Percentiles rank a stretch among this genome's conserved stretches.
Conservation (phyloP, 2,329 filamentous ascomycete species). For the Conoideocrella luteorostrata region DNA sequence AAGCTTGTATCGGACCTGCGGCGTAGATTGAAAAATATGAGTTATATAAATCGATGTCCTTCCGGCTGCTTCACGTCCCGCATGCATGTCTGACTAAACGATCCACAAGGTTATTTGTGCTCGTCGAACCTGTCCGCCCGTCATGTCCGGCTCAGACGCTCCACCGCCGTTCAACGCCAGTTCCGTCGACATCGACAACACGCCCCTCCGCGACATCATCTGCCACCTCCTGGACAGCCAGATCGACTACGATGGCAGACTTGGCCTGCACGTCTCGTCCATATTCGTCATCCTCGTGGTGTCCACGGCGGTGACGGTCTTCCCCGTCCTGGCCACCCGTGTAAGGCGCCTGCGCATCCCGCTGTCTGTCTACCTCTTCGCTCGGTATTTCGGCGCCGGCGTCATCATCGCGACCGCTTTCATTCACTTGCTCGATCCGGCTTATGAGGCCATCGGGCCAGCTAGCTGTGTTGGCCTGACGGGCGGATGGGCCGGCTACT, state of each 20-base stretch:
- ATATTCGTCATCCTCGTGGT: slow-evolving; percentile 83
- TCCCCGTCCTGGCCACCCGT: slow-evolving; percentile 65
- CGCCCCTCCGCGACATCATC: slow-evolving; percentile 26
- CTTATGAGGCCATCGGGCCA: slow-evolving; percentile 58
- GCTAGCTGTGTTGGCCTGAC: slow-evolving; percentile 38
- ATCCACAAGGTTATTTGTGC: too few species aligned
- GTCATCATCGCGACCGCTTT: slow-evolving; percentile 92
- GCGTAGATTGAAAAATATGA: neutral
- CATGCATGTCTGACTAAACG: too few species aligned
- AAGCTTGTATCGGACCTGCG: too few species aligned
- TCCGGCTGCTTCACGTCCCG: too few species aligned
- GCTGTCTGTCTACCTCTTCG: slow-evolving; percentile 71
- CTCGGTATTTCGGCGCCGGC: slow-evolving; percentile 89
- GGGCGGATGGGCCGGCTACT: slow-evolving; percentile 42
- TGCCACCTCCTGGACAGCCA: slow-evolving; percentile 39
- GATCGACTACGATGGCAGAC: slow-evolving; percentile 52
- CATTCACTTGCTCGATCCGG: slow-evolving; percentile 80
- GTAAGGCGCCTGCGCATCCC: slow-evolving; percentile 56
- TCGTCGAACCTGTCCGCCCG: too few species aligned
- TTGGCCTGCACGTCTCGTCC: slow-evolving; percentile 71
- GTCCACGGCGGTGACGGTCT: slow-evolving; percentile 60
- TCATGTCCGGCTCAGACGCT: slow-evolving; percentile 20
- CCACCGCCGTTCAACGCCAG: slow-evolving; percentile 49
- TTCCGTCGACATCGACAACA: slow-evolving; percentile 58
- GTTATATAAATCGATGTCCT: neutral